A percentile compares a stretch with the other conserved stretches of the same genome.
Evolutionary conservation across 2,329 filamentous ascomycete species (phyloP).

Genomic region (Penicillium sp.): DNA sequence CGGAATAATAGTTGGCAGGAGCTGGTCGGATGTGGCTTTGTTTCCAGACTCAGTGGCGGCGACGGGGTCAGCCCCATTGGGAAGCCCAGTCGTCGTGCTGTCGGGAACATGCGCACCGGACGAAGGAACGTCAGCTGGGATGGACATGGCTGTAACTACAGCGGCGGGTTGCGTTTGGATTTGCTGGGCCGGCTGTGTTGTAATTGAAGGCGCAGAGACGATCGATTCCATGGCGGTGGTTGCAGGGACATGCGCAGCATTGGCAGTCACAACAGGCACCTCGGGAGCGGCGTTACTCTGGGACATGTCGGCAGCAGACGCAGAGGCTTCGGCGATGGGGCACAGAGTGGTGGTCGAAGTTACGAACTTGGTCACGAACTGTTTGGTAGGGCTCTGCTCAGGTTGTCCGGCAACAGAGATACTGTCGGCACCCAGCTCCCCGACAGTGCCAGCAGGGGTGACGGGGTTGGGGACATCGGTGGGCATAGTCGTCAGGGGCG

Average conservation of each 20-base stretch:
- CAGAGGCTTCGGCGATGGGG: background rate
- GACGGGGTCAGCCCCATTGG: background rate
- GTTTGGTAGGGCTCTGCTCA: background rate
- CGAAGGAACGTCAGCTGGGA: background rate
- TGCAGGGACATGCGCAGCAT: background rate
- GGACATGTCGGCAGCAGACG: background rate
- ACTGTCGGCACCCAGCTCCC: background rate
- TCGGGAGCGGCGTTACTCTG: background rate
- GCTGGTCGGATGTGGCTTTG: background rate
- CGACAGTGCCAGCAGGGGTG: background rate
- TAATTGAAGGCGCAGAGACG: background rate
- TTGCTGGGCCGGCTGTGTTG: background rate
- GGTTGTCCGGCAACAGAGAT: background rate
- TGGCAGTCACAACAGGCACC: background rate
- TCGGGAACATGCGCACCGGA: background rate
- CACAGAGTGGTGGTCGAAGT: conserved; percentile 3
- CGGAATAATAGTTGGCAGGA: conserved; percentile 3
- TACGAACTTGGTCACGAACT: conserved; percentile 1
- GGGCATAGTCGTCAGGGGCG: background rate
- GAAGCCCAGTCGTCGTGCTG: background rate
- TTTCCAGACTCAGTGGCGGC: background rate
- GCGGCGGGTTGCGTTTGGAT: background rate
- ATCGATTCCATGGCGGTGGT: background rate
- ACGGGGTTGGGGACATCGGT: background rate
- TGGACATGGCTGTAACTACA: background rate